Conservation (phyloP, 257 asterid genomes). For the Nicotiana knightiana region DNA sequence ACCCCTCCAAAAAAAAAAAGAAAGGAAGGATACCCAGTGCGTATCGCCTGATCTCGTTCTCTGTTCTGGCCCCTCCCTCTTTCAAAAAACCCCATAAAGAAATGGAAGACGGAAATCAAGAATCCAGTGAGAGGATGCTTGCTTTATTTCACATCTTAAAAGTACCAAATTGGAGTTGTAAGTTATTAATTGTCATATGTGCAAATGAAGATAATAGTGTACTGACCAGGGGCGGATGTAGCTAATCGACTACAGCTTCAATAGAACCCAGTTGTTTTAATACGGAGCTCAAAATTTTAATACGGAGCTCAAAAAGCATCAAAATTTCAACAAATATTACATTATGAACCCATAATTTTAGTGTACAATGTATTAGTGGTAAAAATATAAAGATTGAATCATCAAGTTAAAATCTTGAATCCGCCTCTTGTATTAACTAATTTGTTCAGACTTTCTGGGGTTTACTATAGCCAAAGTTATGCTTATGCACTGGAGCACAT, state of each 20-base stretch:
- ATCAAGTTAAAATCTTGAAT: too few species aligned
- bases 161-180: background rate
- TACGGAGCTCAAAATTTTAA: too few species aligned
- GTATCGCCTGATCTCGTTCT: background rate
- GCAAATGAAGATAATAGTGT: background rate
- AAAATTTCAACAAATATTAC: too few species aligned
- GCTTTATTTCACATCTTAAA: background rate
- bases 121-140: background rate
- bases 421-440: background rate
- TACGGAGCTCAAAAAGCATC: too few species aligned
- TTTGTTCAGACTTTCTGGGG: background rate
- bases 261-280: too few species aligned
- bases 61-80: background rate
- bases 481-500: background rate
- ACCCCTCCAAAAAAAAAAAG: background rate
- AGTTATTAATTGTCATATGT: background rate
- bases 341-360: too few species aligned
- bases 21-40: too few species aligned
- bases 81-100: background rate
- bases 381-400: too few species aligned
- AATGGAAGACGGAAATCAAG: background rate
- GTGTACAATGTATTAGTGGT: too few species aligned
- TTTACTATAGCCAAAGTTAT: background rate
- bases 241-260: too few species aligned
- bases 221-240: too few species aligned